Conservation (phyloP, 768 basidiomycete species). For the Mycena polygramma region DNA sequence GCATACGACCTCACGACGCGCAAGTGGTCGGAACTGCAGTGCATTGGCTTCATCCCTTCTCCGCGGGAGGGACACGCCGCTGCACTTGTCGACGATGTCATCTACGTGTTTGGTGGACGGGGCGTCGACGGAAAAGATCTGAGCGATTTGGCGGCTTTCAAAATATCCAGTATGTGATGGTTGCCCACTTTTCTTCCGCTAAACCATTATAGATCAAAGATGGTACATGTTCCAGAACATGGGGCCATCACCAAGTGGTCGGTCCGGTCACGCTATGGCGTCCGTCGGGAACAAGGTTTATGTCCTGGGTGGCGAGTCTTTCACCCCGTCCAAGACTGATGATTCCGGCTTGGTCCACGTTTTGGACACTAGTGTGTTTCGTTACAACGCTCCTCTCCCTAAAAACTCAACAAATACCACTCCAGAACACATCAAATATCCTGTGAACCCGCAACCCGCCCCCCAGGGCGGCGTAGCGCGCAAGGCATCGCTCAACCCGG, state of each 20-base stretch:
- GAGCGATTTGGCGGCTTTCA: slow-evolving; percentile 95
- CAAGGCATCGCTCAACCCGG: slow-evolving; percentile 63
- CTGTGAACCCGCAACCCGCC: slow-evolving; percentile 51
- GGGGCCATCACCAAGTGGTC: slow-evolving; percentile 93
- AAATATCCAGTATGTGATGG: slow-evolving; percentile 86
- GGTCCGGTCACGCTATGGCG: slow-evolving; percentile 99
- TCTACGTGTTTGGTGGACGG: slow-evolving; percentile 97
- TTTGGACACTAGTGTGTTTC: slow-evolving; percentile 90
- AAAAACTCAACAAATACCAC: slow-evolving; percentile 39
- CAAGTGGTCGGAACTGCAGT: slow-evolving; percentile 92
- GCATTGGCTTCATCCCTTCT: slow-evolving; percentile 96
- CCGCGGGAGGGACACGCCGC: slow-evolving; percentile 98
- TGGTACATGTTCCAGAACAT: slow-evolving; percentile 99
- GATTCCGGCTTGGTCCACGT: slow-evolving; percentile 89
- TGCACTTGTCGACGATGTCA: slow-evolving; percentile 95
- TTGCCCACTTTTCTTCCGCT: slow-evolving; percentile 25
- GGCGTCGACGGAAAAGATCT: slow-evolving; percentile 98
- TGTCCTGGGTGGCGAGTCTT: slow-evolving; percentile 95
- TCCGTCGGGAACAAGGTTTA: slow-evolving; percentile 89
- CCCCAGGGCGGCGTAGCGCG: slow-evolving; percentile 57
- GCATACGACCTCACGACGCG: slow-evolving; percentile 85
- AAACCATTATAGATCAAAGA: slow-evolving; percentile 76
- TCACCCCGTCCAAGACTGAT: slow-evolving; percentile 77
- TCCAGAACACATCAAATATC: slow-evolving; percentile 94
- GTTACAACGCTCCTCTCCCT: slow-evolving; percentile 21